Evolutionary conservation across 2,329 filamentous ascomycete species (phyloP), one percentile per base, ranked within the genome.

Genomic region (Bipolaris sorokiniana): DNA sequence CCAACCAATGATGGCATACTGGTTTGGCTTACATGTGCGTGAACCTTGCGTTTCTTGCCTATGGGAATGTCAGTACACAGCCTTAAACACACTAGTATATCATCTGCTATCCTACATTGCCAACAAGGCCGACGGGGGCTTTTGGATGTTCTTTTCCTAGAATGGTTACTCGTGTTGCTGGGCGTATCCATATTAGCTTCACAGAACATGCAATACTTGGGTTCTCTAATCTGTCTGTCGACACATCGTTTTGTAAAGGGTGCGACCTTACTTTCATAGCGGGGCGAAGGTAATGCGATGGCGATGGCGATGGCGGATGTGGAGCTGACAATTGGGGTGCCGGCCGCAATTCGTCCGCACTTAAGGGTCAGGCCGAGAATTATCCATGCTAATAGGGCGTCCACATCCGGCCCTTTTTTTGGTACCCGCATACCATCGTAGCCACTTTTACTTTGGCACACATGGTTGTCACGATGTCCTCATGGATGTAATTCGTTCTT

Each of bases 21-120:
- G 33, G 57, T 59, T 42, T 62, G 59, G 42, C 52, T 60, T 16
- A 53, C 57, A 54, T 54, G 55, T 18, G 38, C 52, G 11, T 69
- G 62, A 9, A 65, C 42, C 49, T 70, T 75, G 37, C 60, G 67
- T 51, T 64, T 72, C 52, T 75, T 76, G 62, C 73, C 73, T 76
- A 58, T 23, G n/a, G 15, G 7, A 10, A 42, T n/a, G 22, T 70
- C 56, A 69, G 61, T 54, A 46, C 48, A 22, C 9, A 34, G 33
- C 18, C 34, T 31, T 5, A 15, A 31, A 28, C 18, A 45, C 36
- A 42, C 31, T 49, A 52, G 26, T 13, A 31, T 13, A 46, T 37
- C 11, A 23, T 3, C 34, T 41, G 36, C 20, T 16, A 33, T 62
- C 72, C 73, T 61, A 76, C 73, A 76, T 66, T 75, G 70, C 70